Percentiles rank a stretch among this genome's conserved stretches.
These are phyloP conservation scores for Cytospora paraplurivora DNA, from an alignment of 2,329 filamentous ascomycete genomes.

Conservation along the genomic window DNA sequence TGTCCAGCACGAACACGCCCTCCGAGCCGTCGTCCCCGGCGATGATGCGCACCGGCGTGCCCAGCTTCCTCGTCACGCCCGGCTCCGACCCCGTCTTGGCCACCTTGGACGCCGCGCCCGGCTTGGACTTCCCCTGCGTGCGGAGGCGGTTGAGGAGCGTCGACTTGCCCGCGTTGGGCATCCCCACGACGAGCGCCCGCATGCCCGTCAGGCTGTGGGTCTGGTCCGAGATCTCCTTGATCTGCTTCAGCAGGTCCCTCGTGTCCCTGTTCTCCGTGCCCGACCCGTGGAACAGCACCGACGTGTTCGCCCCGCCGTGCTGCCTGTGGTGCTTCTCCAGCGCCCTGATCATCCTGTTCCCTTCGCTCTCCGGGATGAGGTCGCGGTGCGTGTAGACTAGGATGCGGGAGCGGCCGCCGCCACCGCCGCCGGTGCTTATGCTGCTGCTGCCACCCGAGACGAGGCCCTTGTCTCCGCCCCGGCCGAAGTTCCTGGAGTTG, in stretches of 20 bases:
- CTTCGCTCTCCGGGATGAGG: conserved; percentile 51
- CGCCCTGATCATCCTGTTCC: conserved; percentile 35
- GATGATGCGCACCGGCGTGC: conserved; percentile 77
- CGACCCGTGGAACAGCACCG: conserved; percentile 38
- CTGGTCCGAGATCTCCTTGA: conserved; percentile 52
- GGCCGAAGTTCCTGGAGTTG: conserved; percentile 23
- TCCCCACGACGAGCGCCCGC: conserved; percentile 85
- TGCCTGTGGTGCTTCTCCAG: conserved; percentile 47
- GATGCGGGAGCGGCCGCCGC: conserved; percentile 65
- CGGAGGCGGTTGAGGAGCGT: conserved; percentile 89
- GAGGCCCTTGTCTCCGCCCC: conserved; percentile 34
- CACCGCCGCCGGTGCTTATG: conserved; percentile 34
- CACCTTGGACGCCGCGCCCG: conserved; percentile 59
- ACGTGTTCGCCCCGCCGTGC: conserved; percentile 31
- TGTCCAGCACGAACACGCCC: conserved; percentile 85
- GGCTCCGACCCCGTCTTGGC: conserved; percentile 84
- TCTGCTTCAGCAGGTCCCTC: conserved; percentile 46
- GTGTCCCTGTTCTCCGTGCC: conserved; percentile 37
- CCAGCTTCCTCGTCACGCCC: conserved; percentile 85
- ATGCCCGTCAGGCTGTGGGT: conserved; percentile 73
- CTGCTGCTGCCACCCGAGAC: conserved; percentile 52
- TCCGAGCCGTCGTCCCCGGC: conserved; percentile 47
- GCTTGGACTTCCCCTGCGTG: conserved; percentile 58
- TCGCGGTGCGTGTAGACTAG: conserved; percentile 92
- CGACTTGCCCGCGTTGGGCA: conserved; percentile 98